Evolutionary conservation across 106 monocot genomes (phyloP).

Genomic region (Dioscorea alata): DNA sequence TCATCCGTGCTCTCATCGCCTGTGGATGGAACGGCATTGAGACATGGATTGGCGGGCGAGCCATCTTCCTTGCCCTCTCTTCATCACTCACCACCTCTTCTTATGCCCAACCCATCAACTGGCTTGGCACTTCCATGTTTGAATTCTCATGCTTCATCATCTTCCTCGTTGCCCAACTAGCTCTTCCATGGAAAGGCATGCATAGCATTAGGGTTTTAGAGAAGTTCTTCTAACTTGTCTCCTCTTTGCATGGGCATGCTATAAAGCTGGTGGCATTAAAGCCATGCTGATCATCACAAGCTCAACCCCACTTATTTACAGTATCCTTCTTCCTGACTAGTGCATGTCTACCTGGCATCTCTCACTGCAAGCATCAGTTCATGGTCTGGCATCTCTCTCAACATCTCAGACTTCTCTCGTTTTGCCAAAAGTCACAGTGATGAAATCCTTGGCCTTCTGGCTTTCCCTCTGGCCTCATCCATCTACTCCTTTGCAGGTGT

Average conservation of each 20-base stretch:
- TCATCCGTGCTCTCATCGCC: conserved; percentile 42
- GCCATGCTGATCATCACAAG: conserved; percentile 29
- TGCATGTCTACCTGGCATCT: conserved; percentile 39
- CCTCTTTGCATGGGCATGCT: conserved; percentile 25
- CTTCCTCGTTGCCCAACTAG: conserved; percentile 25
- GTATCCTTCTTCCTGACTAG: conserved; percentile 20
- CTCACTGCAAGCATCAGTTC: conserved; percentile 32
- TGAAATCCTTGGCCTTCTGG: conserved; percentile 31
- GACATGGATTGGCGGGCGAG: conserved; percentile 42
- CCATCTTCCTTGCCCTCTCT: conserved; percentile 30
- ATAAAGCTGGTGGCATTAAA: conserved; percentile 23
- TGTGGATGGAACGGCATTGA: conserved; percentile 45
- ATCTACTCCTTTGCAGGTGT: conserved; percentile 36
- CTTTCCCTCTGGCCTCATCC: conserved; percentile 36
- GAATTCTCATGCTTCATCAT: conserved; percentile 30
- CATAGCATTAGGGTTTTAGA: conserved; percentile 1
- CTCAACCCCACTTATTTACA: not conserved
- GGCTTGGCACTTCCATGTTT: conserved; percentile 29
- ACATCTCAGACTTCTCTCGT: conserved; percentile 46
- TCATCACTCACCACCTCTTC: not conserved
- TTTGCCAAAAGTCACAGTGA: conserved; percentile 24
- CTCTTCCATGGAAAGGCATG: conserved; percentile 28
- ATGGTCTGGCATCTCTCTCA: conserved; percentile 37
- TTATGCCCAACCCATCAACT: not conserved
- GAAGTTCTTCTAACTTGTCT: conserved; percentile 2